These are phyloP conservation scores for Hymenoscyphus occultus DNA, from an alignment of 2,329 filamentous ascomycete genomes.

Conservation along the genomic window DNA sequence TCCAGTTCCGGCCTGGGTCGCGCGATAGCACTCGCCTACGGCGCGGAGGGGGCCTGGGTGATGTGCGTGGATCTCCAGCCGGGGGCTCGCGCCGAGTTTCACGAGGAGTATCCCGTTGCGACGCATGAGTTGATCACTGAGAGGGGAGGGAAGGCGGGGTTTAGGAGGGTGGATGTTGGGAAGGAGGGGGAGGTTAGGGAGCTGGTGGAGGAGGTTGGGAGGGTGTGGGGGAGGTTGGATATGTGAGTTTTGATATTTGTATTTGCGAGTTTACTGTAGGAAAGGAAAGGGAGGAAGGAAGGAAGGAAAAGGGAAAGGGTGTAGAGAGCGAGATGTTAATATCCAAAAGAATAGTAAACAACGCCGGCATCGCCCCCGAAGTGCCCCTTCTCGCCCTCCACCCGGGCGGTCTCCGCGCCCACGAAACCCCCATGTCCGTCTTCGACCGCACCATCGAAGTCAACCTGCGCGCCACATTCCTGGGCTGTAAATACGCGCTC, in stretches of 20 bases:
- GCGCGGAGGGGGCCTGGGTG: conserved; percentile 41
- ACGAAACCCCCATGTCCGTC: conserved; percentile 6
- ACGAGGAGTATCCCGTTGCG: conserved; percentile 20
- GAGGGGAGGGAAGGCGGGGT: conserved; percentile 39
- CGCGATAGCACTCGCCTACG: conserved; percentile 44
- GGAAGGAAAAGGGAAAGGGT: not conserved
- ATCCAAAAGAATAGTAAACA: conserved; percentile 16
- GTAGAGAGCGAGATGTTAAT: not conserved
- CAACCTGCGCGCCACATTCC: conserved; percentile 37
- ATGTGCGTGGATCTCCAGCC: conserved; percentile 43
- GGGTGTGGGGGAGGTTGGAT: conserved; percentile 35
- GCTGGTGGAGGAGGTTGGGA: conserved; percentile 38
- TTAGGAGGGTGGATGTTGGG: conserved; percentile 45
- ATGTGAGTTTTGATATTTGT: conserved; percentile 8
- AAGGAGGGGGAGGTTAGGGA: conserved; percentile 38
- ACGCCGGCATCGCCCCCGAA: conserved; percentile 17
- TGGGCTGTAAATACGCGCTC: conserved; percentile 38
- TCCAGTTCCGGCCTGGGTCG: conserved; percentile 46
- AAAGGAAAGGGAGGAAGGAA: not conserved
- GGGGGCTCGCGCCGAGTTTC: conserved; percentile 16
- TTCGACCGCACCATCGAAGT: conserved; percentile 34
- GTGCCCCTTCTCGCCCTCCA: not conserved
- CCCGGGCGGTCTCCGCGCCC: conserved; percentile 10
- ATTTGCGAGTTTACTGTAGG: not conserved
- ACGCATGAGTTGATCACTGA: conserved; percentile 41